These are phyloP conservation scores for Fusarium sublunatum DNA, from an alignment of 2,329 filamentous ascomycete genomes.

Conservation along the genomic window DNA sequence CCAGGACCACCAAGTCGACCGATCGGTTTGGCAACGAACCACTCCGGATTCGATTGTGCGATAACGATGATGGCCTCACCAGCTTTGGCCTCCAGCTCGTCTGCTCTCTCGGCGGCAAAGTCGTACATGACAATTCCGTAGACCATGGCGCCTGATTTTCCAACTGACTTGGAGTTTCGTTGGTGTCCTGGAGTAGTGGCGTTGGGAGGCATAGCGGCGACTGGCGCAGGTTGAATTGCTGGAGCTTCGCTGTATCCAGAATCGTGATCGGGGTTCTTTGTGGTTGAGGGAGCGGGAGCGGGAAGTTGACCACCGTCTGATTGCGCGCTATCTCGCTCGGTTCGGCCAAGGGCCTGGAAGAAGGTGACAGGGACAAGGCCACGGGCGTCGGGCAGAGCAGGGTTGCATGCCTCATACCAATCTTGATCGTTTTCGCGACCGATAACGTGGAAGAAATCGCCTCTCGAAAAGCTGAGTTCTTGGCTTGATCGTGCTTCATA, in stretches of 20 bases:
- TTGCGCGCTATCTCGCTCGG: conserved; percentile 86
- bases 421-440: conserved; percentile 92
- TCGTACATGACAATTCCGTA: conserved; percentile 98
- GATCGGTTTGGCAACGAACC: conserved; percentile 99
- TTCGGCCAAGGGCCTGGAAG: conserved; percentile 93
- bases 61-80: conserved; percentile 98
- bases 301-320: conserved; percentile 66
- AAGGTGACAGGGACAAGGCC: conserved; percentile 94
- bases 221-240: conserved; percentile 45
- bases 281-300: no score
- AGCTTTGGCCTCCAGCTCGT: conserved; percentile 93
- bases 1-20: conserved; percentile 94
- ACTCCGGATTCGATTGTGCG: conserved; percentile 97
- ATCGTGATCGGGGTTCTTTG: conserved; percentile 81
- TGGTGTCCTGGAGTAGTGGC: conserved; percentile 53
- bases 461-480: conserved; percentile 90
- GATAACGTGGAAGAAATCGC: conserved; percentile 98
- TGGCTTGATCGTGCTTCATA: conserved; percentile 81
- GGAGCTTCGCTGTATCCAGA: conserved; percentile 75
- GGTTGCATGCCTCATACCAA: conserved; percentile 99
- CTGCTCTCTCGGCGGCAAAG: conserved; percentile 93
- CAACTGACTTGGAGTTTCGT: conserved; percentile 62
- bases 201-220: conserved; percentile 28
- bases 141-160: conserved; percentile 81
- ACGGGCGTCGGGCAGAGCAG: conserved; percentile 83